Conservation (phyloP, 768 basidiomycete species). For the Glaciozyma martinii region DNA sequence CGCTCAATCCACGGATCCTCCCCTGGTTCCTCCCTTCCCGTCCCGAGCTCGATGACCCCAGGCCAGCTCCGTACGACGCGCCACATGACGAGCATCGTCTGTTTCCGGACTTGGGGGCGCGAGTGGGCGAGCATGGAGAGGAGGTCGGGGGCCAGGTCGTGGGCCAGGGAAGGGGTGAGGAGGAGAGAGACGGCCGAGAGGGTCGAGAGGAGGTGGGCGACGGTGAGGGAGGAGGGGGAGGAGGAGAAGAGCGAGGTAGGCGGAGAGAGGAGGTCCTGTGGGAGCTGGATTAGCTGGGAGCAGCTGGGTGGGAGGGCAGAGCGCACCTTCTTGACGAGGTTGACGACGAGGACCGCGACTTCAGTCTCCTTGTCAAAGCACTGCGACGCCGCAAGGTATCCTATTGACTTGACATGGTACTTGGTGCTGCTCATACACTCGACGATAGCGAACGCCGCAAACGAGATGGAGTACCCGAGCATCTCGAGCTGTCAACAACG, state of each 20-base stretch:
- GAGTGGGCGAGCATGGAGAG: slow-evolving; percentile 83
- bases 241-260: slow-evolving; percentile 18
- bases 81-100: slow-evolving; percentile 75
- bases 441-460: slow-evolving; percentile 93
- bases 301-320: too few relatives aligned
- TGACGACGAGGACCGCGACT: slow-evolving; percentile 93
- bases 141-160: slow-evolving; percentile 78
- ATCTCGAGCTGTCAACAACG: slow-evolving; percentile 73
- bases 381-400: slow-evolving; percentile 85
- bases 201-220: slow-evolving; percentile 35
- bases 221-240: slow-evolving; percentile 16
- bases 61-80: slow-evolving; percentile 74
- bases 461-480: slow-evolving; percentile 79
- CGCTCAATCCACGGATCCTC: slow-evolving; percentile 34
- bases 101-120: slow-evolving; percentile 74
- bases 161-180: slow-evolving; percentile 76
- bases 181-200: slow-evolving; percentile 43
- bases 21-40: slow-evolving; percentile 53
- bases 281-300: neutral
- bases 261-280: slow-evolving; percentile 52
- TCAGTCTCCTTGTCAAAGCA: slow-evolving; percentile 92
- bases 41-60: slow-evolving; percentile 56
- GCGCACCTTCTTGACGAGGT: slow-evolving; percentile 81
- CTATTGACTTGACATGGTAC: slow-evolving; percentile 86
- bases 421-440: slow-evolving; percentile 95